Percentiles rank a stretch among this genome's conserved stretches.
Conservation (phyloP, 441 rosid genomes). For the Codiaeum variegatum region DNA sequence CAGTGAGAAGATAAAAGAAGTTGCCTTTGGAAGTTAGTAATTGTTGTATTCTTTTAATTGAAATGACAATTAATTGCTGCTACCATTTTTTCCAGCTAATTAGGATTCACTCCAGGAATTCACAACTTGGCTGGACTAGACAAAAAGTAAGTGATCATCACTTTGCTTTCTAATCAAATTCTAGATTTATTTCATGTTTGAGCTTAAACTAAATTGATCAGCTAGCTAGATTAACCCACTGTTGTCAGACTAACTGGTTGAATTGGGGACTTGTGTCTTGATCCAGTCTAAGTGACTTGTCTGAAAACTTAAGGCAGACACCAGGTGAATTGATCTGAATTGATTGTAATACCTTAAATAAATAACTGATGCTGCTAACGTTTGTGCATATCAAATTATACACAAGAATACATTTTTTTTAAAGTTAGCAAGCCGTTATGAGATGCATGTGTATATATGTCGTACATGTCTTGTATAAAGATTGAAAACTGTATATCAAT, state of each 20-base stretch:
- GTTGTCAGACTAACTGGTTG: constrained; percentile 19
- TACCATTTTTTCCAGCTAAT: constrained; percentile 34
- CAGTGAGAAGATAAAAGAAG: not conserved
- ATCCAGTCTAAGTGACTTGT: constrained; percentile 19
- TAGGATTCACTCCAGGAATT: constrained; percentile 47
- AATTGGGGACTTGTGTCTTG: constrained; percentile 23
- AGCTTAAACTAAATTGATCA: constrained; percentile 16
- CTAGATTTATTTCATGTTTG: constrained; percentile 12
- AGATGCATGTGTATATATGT: not conserved
- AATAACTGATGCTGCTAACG: not conserved
- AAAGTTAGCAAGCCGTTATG: not conserved
- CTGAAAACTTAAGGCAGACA: constrained; percentile 20
- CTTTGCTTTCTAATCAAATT: not conserved
- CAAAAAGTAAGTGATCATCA: constrained; percentile 48
- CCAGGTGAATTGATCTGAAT: constrained; percentile 20
- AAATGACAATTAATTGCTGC: constrained; percentile 13
- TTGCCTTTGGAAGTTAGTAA: not conserved
- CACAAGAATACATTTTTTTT: not conserved
- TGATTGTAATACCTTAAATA: constrained; percentile 7
- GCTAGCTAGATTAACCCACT: constrained; percentile 25
- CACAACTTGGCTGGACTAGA: constrained; percentile 61
- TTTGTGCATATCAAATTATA: no score
- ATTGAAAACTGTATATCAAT: not conserved
- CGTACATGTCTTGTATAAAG: not conserved
- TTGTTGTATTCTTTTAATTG: not conserved